Evolutionary conservation across 495 filamentous ascomycete genomes (phyloP), one percentile per base, ranked within the genome.

Genomic region (Glarea lozoyensis): DNA sequence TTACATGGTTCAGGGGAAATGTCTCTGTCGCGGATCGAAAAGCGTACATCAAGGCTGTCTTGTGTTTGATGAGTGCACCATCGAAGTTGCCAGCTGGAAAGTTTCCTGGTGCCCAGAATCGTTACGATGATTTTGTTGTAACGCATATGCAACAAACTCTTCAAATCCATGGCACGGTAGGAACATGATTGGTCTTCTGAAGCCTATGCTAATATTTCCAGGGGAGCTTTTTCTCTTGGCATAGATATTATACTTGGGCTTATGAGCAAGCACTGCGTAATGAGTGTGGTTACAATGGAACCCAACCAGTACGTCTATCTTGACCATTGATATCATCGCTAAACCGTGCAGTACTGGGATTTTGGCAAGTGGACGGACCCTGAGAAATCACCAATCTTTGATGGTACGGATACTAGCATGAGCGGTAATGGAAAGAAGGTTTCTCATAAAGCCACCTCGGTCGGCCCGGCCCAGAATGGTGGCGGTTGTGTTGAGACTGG

Each of bases 61-160:
- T 73, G 39, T 88, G 84, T 52, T 52, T 88, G n/a, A 67, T 73
- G 48, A 49, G 40, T 9, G 53, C 67, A 47, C 76, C 81, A 0
- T 54, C 77, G 2, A 43, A 40, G 13, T 16, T 43, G 15, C 72
- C 68, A 2, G 66, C 38, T 10, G 21, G 61, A 3, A 42, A 46
- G 3, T 42, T 61, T 18, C 57, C 63, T 5, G 67, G 66, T 0
- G 58, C 61, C n/a, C 58, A 51, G 29, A 58, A 53, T 20, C 15
- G 42, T n/a, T 84, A 76, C 49, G 83, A 88, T 62, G 84, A 88
- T 56, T 86, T 87, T 51, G 66, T 80, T 33, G 29, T 32, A 7
- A 39, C 34, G 10, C 84, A 88, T 55, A 82, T 85, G 57, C 68
- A 75, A 43, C 70, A 84, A 54, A 79, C 77, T 3, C 50, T 66